These are phyloP conservation scores for Heteromeles arbutifolia DNA, from an alignment of 306 rosid genomes.

Conservation along the genomic window DNA sequence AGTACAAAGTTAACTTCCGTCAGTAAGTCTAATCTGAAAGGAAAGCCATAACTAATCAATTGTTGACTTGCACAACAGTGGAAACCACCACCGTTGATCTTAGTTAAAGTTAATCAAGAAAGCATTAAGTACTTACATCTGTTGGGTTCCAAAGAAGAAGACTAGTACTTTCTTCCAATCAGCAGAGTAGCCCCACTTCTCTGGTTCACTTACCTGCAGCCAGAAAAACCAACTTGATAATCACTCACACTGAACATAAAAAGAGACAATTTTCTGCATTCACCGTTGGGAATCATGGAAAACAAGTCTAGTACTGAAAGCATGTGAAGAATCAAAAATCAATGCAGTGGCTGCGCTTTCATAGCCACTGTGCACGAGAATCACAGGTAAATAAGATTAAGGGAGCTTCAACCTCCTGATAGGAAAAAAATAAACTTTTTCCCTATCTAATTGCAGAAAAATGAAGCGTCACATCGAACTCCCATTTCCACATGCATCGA, in stretches of 20 bases:
- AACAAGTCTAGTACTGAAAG: not conserved
- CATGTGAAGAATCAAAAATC: not conserved
- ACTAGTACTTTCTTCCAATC: conserved; percentile 98
- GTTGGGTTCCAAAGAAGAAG: conserved; percentile 88
- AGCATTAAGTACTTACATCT: conserved; percentile 61
- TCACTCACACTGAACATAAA: not conserved
- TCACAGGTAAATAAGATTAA: not conserved
- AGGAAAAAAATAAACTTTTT: not conserved
- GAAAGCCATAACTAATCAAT: not conserved
- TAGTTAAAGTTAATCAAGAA: not conserved
- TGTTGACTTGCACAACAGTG: not conserved
- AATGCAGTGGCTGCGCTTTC: not conserved
- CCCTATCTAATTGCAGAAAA: not conserved
- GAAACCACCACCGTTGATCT: not conserved
- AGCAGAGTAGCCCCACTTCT: conserved; percentile 81
- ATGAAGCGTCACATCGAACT: not conserved
- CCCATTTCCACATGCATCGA: not conserved
- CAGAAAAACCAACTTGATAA: conserved; percentile 25
- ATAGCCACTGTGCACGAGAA: not conserved
- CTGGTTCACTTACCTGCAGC: conserved; percentile 90
- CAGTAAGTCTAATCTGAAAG: not conserved
- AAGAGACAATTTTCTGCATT: not conserved
- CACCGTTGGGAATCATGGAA: not conserved
- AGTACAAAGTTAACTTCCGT: conserved; percentile 1
- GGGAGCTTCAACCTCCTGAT: not conserved